Conservation (phyloP, 2,329 filamentous ascomycete species). For the Arachnomyces sp. region DNA sequence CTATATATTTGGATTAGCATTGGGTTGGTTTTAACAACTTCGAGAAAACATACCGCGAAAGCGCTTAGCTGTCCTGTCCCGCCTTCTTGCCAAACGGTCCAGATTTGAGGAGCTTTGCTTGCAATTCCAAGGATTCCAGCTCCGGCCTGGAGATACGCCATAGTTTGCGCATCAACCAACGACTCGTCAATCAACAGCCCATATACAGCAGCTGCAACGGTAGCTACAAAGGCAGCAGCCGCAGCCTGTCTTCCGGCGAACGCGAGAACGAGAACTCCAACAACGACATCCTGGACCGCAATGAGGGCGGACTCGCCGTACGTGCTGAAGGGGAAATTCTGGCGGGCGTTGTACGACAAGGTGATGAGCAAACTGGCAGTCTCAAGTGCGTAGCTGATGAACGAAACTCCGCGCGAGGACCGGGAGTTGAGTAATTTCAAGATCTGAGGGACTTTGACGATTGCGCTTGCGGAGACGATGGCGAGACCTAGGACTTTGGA, state of each 20-base stretch:
- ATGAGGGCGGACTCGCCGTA: conserved; percentile 94
- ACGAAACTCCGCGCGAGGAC: conserved; percentile 76
- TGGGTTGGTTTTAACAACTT: no score
- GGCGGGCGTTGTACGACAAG: conserved; percentile 85
- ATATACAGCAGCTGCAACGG: conserved; percentile 60
- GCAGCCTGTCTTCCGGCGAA: conserved; percentile 63
- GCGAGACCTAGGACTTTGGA: conserved; percentile 89
- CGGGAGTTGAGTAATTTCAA: conserved; percentile 77
- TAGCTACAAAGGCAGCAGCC: conserved; percentile 72
- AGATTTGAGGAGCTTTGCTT: conserved; percentile 90
- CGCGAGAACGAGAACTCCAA: conserved; percentile 76
- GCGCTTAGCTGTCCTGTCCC: conserved; percentile 93
- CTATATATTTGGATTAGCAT: conserved; percentile 39
- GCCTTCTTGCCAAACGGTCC: conserved; percentile 74
- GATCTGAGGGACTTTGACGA: conserved; percentile 97
- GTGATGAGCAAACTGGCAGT: conserved; percentile 80
- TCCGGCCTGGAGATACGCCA: conserved; percentile 73
- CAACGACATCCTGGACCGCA: conserved; percentile 82
- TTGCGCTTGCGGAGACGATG: conserved; percentile 80
- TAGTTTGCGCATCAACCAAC: conserved; percentile 56
- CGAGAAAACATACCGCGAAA: conserved; percentile 71
- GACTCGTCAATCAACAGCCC: conserved; percentile 60
- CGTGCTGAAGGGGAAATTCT: conserved; percentile 90
- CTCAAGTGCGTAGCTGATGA: conserved; percentile 88
- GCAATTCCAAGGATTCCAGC: conserved; percentile 76